Base-by-base conservation (phyloP, 768 basidiomycete species). In the Strobilomyces dryophilus region DNA sequence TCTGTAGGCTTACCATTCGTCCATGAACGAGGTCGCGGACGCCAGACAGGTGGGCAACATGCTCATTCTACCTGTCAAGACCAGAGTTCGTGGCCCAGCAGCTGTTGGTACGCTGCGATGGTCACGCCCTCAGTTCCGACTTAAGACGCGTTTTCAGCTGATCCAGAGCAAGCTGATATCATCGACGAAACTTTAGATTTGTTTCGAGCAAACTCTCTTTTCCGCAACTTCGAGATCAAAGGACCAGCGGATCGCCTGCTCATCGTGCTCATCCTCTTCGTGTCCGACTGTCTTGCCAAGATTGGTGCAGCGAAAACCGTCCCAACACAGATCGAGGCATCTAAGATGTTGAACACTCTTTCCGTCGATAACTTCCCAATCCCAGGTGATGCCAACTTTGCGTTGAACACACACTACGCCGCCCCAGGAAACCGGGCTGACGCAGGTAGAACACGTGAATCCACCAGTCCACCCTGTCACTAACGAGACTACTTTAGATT, bases 191-290 rank as follows among this genome's bases (percentile, higher is more conserved):
- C 93, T 2, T 77, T 99, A 43, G 91, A 95, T 73, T 84, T 98
- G 55, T 99, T 99, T 75, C 89, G 97, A 51, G 95, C 95, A 65
- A 99, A 99, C 74, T 97, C 95, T 35, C 87, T 99, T 55, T 99
- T 99, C 75, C 88, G 97, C 66, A 98, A 98, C 75, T 99, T 98
- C 64, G 97, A 99, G 77, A 98, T 99, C 82, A 95, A 98, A 70
- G 95, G 94, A 17, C 91, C 92, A 50, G 93, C 94, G 47, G 95
- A 97, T 78, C 86, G 95, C 53, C 85, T 92, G 37, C 81, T 99
- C 66, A 98, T 99, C 76, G 83, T 98, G 69, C 84, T 98, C 65
- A 97, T 98, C 70, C 87, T 99, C 68, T 99, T 89, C 75, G 84
- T 98, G 64, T 98, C 95, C 42, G 97, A 99, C 74, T 98, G 95